phyloP scores from a whole-genome alignment of 1,284 basidiomycete species.

The Apiotrichum sp. region DNA sequence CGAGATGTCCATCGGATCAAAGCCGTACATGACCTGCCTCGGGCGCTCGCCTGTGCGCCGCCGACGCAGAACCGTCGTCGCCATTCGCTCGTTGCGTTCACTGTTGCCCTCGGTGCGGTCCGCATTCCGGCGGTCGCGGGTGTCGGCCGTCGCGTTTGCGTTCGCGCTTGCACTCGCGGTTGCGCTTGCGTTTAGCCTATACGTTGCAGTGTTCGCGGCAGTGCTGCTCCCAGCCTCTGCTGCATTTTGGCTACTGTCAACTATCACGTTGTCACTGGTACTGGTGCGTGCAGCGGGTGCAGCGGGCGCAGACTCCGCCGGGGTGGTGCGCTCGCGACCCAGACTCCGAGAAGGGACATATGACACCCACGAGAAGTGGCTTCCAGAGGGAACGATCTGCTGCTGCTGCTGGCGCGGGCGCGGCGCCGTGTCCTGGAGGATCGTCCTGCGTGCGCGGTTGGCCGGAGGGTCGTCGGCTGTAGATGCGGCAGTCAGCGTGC shows the following conservation, averaged over 20 bases:
- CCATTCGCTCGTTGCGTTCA: conserved; percentile 12
- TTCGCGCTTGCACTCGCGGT: too few relatives aligned
- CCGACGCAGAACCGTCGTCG: conserved; percentile 4
- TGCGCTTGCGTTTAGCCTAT: too few relatives aligned
- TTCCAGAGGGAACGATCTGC: not conserved
- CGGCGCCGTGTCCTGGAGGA: not conserved
- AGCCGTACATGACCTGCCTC: conserved; percentile 4
- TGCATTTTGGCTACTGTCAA: not conserved
- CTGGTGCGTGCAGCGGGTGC: too few relatives aligned
- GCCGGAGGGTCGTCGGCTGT: not conserved
- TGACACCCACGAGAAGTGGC: not conserved
- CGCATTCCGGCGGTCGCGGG: too few relatives aligned
- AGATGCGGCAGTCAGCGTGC: too few relatives aligned
- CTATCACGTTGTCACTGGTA: too few relatives aligned
- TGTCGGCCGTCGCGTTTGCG: not conserved
- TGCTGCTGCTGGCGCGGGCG: not conserved
- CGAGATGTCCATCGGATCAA: conserved; percentile 13
- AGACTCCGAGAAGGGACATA: not conserved
- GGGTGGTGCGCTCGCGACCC: not conserved
- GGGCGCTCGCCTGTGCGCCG: conserved; percentile 4
- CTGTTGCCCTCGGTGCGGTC: too few relatives aligned
- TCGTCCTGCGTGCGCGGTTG: not conserved
- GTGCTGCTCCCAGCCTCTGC: not conserved
- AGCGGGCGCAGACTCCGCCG: not conserved
- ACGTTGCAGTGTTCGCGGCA: too few relatives aligned